These are phyloP conservation scores for Claviceps africana DNA, from an alignment of 2,329 filamentous ascomycete genomes.

Conservation along the genomic window DNA sequence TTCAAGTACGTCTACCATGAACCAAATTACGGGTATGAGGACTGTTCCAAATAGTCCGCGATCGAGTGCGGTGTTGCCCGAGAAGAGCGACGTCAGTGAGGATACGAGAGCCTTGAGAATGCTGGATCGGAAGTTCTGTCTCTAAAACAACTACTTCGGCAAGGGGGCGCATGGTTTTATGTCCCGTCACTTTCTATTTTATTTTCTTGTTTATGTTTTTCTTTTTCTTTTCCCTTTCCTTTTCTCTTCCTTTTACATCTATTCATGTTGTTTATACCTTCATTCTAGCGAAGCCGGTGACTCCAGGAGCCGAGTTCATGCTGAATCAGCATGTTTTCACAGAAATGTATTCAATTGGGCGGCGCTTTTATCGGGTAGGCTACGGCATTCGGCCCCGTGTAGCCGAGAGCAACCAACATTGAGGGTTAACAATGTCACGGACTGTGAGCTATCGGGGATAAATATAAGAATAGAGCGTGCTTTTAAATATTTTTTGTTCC, in stretches of 20 bases:
- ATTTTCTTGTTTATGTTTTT: not conserved
- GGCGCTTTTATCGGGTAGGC: too few relatives aligned
- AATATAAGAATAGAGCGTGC: too few relatives aligned
- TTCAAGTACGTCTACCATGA: slow-evolving; percentile 31
- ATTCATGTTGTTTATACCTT: not conserved
- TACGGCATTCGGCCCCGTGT: too few relatives aligned
- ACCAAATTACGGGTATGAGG: slow-evolving; percentile 27
- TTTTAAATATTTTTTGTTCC: too few relatives aligned
- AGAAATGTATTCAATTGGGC: not conserved
- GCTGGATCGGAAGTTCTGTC: slow-evolving; percentile 44
- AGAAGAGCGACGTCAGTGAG: slow-evolving; percentile 38
- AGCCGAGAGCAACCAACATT: too few relatives aligned
- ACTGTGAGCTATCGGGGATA: too few relatives aligned
- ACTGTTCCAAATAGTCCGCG: slow-evolving; percentile 29
- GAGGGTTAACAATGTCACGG: too few relatives aligned
- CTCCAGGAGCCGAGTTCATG: not conserved
- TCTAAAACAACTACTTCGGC: not conserved
- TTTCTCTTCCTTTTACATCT: not conserved
- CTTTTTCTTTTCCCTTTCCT: too few relatives aligned
- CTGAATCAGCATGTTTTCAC: not conserved
- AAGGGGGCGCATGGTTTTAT: too few relatives aligned
- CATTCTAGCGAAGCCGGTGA: not conserved
- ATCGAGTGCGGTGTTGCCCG: slow-evolving; percentile 13
- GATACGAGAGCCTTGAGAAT: slow-evolving; percentile 52
- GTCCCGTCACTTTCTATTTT: too few relatives aligned